Evolutionary conservation across 140 eudicot species (phyloP).

Genomic region (Anethum foeniculum): DNA sequence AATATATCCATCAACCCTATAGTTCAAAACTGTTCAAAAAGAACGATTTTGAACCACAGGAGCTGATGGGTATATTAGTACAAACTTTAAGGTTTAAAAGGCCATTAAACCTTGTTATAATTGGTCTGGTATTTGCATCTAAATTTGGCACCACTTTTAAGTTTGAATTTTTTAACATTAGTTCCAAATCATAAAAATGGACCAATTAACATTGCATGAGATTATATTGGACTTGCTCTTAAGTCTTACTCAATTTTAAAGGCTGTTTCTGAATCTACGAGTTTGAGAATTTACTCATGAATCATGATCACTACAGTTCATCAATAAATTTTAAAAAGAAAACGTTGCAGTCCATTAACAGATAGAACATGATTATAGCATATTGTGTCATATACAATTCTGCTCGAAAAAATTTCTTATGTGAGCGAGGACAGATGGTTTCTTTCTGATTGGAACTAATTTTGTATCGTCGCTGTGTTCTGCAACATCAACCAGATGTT

Average conservation of each 20-base stretch:
- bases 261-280: neutral
- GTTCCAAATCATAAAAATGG: too few species aligned
- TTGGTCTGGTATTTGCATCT: too few species aligned
- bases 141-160: too few species aligned
- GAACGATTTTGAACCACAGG: too few species aligned
- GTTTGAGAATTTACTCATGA: neutral
- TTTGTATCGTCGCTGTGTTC: neutral
- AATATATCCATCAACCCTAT: too few species aligned
- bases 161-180: too few species aligned
- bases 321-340: neutral
- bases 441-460: neutral
- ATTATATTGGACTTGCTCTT: too few species aligned
- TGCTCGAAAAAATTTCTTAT: neutral
- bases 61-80: too few species aligned
- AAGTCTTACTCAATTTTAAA: neutral
- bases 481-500: slow-evolving; percentile 4
- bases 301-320: neutral
- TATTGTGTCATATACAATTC: neutral
- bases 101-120: too few species aligned
- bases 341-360: neutral
- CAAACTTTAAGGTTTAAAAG: too few species aligned
- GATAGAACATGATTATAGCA: neutral
- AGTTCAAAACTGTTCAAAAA: too few species aligned
- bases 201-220: too few species aligned
- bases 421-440: neutral